Evolutionary conservation across 768 basidiomycete species (phyloP).

Genomic region (Russula abietina): DNA sequence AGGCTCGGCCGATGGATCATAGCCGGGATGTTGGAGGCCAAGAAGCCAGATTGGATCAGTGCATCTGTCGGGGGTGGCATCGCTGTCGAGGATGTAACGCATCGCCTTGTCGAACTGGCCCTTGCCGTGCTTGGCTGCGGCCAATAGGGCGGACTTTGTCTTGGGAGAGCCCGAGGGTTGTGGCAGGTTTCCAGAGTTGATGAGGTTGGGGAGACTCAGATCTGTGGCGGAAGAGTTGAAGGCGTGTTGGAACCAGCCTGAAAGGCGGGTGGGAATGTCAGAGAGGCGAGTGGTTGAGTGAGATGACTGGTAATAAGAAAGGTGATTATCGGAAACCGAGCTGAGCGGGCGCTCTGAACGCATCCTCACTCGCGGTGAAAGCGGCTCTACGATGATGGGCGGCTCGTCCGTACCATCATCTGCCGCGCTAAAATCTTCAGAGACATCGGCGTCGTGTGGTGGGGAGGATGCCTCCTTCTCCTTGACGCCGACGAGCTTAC

Average conservation of each 20-base stretch:
- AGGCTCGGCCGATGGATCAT: conserved; percentile 41
- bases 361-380: conserved; percentile 47
- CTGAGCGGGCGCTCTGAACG: conserved; percentile 53
- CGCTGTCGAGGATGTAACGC: conserved; percentile 86
- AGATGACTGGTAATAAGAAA: conserved; percentile 43
- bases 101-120: conserved; percentile 78
- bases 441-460: conserved; percentile 30
- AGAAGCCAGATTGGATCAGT: conserved; percentile 84
- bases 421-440: conserved; percentile 29
- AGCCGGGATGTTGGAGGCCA: conserved; percentile 76
- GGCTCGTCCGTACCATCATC: conserved; percentile 43
- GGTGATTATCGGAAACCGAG: conserved; percentile 38
- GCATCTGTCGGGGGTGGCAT: conserved; percentile 79
- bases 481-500: conserved; percentile 23
- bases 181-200: conserved; percentile 40
- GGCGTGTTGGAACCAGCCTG: conserved; percentile 77
- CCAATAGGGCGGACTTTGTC: conserved; percentile 48
- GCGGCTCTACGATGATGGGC: conserved; percentile 65
- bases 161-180: conserved; percentile 37
- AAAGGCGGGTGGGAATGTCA: conserved; percentile 69
- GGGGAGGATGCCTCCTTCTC: conserved; percentile 19
- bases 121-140: conserved; percentile 67
- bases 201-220: conserved; percentile 56
- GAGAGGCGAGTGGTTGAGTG: conserved; percentile 48
- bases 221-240: conserved; percentile 69